phyloP scores from a whole-genome alignment of 306 rosid genomes.

The Ormosia emarginata region DNA sequence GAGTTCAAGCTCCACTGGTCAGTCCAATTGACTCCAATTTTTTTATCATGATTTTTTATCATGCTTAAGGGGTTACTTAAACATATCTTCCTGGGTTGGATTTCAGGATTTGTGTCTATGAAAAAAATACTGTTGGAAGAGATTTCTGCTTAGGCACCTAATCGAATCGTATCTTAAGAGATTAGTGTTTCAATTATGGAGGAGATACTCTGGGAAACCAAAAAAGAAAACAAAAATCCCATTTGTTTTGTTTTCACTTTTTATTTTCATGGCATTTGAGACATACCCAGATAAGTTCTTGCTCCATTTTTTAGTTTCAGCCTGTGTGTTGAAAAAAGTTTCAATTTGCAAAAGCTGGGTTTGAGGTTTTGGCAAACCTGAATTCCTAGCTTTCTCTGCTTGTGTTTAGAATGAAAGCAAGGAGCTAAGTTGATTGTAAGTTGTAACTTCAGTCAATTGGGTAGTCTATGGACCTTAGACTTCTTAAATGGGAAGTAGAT shows the following conservation, averaged over 20 bases:
- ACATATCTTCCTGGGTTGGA: no score
- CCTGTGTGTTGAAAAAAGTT: background rate
- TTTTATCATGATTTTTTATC: background rate
- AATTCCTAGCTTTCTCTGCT: background rate
- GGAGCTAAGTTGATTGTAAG: constrained; percentile 3
- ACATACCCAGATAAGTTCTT: background rate
- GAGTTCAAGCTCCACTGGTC: constrained; percentile 97
- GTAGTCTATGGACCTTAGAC: background rate
- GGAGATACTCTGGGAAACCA: no score
- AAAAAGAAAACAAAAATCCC: background rate
- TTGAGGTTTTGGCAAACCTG: background rate
- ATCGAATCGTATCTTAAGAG: no score
- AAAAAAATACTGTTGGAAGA: no score
- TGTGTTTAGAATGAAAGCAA: background rate
- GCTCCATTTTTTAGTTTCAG: background rate
- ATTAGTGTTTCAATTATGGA: no score
- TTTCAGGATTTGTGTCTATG: no score
- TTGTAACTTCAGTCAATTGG: background rate
- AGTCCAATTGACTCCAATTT: constrained; percentile 25
- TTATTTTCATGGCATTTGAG: background rate
- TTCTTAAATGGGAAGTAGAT: constrained; percentile 13
- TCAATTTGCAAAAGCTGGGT: background rate
- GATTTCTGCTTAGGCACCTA: no score
- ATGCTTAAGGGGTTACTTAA: no score
- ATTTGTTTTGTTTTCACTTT: background rate